Conservation (phyloP, 1,284 basidiomycete genomes). For the Leccinum ambiguum region DNA sequence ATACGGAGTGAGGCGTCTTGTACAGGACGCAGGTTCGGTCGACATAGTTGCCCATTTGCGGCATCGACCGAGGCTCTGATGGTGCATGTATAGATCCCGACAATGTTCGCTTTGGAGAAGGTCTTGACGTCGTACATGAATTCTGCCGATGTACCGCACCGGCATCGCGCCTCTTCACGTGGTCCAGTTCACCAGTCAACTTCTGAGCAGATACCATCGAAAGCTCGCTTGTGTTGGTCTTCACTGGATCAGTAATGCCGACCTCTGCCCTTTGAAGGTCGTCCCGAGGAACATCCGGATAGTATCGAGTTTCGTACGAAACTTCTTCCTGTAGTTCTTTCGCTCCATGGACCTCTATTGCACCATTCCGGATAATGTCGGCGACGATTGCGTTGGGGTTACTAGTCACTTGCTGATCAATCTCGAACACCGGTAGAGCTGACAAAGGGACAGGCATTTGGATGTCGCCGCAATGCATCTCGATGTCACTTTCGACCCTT, state of each 20-base stretch:
- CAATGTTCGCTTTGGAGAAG: conserved; percentile 13
- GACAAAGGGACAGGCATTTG: background rate
- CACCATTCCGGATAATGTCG: background rate
- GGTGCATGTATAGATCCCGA: conserved; percentile 24
- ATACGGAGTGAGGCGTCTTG: background rate
- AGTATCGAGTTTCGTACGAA: conserved; percentile 6
- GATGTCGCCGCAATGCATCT: background rate
- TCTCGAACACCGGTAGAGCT: background rate
- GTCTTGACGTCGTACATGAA: conserved; percentile 1
- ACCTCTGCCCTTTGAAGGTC: background rate
- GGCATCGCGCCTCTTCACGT: conserved; percentile 3
- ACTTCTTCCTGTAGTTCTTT: background rate
- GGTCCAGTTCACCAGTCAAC: background rate
- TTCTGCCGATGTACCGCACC: background rate
- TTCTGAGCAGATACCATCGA: background rate
- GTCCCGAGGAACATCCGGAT: background rate
- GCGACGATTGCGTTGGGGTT: background rate
- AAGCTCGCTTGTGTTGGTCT: background rate
- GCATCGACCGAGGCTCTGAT: background rate
- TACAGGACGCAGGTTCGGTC: background rate
- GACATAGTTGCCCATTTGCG: background rate
- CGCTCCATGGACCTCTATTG: background rate
- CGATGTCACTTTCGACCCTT: background rate
- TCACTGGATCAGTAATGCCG: background rate
- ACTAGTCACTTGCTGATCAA: background rate